Evolutionary conservation across 2,329 filamentous ascomycete species (phyloP), one percentile per base, ranked within the genome.

Genomic region (Monosporascus ibericus): DNA sequence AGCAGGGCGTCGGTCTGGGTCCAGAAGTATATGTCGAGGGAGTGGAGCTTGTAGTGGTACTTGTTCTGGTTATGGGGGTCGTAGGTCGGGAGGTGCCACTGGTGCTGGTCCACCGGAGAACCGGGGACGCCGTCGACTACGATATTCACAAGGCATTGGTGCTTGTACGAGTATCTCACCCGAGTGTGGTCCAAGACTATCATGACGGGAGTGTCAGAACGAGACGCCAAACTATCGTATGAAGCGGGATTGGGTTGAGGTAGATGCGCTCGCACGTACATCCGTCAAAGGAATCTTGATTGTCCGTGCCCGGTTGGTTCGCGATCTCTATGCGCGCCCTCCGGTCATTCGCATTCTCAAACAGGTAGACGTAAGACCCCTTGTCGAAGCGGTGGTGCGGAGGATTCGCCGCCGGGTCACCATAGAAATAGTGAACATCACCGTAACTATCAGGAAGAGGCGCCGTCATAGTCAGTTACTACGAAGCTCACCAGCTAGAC

Each of bases 311-410:
- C 8, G 86, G 80, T 60, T 85, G 76, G 63, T 92, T 92, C 44
- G 88, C 88, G 56, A 92, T 75, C 70, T 92, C 88, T 58, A 92
- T 73, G 59, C 88, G 85, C 57, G 86, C 86, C 55, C 82, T 78
- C 55, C 82, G 77, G 60, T 85, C 80, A 55, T 75, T 75, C 14
- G 86, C 79, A 65, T 89, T 87, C 68, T 91, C 86, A 67, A 90
- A 91, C 6, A 92, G 74, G 65, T 92, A 92, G 52, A 92, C 80
- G 67, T 92, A 92, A 7, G 87, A 91, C 47, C 84, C 81, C 67
- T 87, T 88, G 68, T 90, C 85, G 68, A 92, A 92, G 49, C 88
- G 84, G 68, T 92, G 86, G 68, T 92, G 88, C n/a, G 78, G 82
- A 30, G 88, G 87, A 52, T 79, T 83, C 52, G 78, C 75, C 6